These are phyloP conservation scores for Ustilago curta DNA, from an alignment of 1,284 basidiomycete genomes.

Conservation along the genomic window DNA sequence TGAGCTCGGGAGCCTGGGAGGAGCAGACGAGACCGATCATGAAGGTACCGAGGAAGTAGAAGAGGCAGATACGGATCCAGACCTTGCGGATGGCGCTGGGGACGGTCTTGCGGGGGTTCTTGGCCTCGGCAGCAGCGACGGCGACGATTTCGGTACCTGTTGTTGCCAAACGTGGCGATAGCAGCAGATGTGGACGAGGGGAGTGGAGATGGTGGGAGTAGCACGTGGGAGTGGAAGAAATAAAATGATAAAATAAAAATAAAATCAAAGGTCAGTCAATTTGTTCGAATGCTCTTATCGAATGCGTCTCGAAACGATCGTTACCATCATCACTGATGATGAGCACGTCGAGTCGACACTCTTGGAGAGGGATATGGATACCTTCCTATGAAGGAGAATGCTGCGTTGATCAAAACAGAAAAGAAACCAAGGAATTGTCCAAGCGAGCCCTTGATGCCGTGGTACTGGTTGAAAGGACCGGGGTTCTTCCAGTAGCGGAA, in stretches of 20 bases:
- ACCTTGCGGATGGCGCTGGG: constrained; percentile 60
- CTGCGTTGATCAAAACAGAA: constrained; percentile 73
- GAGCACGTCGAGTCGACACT: too few relatives aligned
- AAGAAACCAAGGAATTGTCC: constrained; percentile 70
- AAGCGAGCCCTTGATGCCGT: constrained; percentile 72
- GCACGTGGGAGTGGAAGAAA: too few relatives aligned
- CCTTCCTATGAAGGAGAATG: constrained; percentile 80
- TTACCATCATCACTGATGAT: too few relatives aligned
- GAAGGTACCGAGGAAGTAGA: constrained; percentile 71
- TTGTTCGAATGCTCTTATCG: too few relatives aligned
- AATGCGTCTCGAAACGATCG: too few relatives aligned
- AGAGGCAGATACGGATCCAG: constrained; percentile 62
- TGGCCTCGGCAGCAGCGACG: constrained; percentile 79
- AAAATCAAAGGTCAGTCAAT: too few relatives aligned
- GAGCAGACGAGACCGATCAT: constrained; percentile 61
- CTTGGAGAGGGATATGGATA: too few relatives aligned
- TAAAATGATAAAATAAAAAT: too few relatives aligned
- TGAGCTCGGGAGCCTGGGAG: constrained; percentile 56
- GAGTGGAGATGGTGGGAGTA: too few relatives aligned
- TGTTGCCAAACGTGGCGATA: too few relatives aligned
- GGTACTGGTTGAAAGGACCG: constrained; percentile 69
- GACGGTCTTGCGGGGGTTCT: constrained; percentile 69
- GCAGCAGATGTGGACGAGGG: too few relatives aligned
- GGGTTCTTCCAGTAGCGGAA: constrained; percentile 69
- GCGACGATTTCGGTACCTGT: constrained; percentile 82